Evolutionary conservation across 352 stramenopile species (phyloP).

Genomic region (Phytophthora meadii): DNA sequence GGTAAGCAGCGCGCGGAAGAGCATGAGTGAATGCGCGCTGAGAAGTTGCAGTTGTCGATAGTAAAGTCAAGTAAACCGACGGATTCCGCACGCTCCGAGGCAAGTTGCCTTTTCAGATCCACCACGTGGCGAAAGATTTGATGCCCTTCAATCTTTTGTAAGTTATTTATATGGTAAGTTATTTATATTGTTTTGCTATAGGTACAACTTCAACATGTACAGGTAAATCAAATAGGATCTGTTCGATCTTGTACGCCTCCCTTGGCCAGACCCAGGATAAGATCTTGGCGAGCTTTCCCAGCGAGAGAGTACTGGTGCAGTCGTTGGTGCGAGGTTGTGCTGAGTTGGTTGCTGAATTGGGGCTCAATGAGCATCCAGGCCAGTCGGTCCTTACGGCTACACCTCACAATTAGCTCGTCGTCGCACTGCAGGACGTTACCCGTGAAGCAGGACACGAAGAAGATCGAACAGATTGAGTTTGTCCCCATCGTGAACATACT

Average conservation of each 20-base stretch:
- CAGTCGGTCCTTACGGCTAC: slow-evolving; percentile 12
- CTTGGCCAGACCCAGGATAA: slow-evolving; percentile 31
- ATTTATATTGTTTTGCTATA: slow-evolving; percentile 15
- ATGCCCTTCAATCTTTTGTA: slow-evolving; percentile 2
- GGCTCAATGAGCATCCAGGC: slow-evolving; percentile 23
- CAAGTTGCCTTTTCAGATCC: neutral
- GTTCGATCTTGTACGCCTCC: slow-evolving; percentile 22
- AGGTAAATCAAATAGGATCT: slow-evolving; percentile 24
- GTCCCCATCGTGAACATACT: slow-evolving; percentile 28
- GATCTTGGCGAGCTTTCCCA: slow-evolving; percentile 9
- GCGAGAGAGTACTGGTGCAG: neutral
- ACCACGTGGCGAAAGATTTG: slow-evolving; percentile 38
- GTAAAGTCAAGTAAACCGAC: slow-evolving; percentile 11
- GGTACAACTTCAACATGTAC: slow-evolving; percentile 9
- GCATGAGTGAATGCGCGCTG: slow-evolving; percentile 16
- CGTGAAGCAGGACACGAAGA: slow-evolving; percentile 25
- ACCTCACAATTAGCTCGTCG: slow-evolving; percentile 10
- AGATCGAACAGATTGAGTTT: slow-evolving; percentile 5
- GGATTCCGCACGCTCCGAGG: slow-evolving; percentile 17
- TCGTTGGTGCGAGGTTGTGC: neutral
- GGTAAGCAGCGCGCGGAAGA: slow-evolving; percentile 17
- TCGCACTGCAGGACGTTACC: slow-evolving; percentile 24
- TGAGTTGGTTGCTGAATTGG: neutral
- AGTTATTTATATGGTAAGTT: slow-evolving; percentile 13
- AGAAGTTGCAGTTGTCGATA: slow-evolving; percentile 22